Conservation (phyloP, 106 monocot species). For the Platanthera guangdongensis region DNA sequence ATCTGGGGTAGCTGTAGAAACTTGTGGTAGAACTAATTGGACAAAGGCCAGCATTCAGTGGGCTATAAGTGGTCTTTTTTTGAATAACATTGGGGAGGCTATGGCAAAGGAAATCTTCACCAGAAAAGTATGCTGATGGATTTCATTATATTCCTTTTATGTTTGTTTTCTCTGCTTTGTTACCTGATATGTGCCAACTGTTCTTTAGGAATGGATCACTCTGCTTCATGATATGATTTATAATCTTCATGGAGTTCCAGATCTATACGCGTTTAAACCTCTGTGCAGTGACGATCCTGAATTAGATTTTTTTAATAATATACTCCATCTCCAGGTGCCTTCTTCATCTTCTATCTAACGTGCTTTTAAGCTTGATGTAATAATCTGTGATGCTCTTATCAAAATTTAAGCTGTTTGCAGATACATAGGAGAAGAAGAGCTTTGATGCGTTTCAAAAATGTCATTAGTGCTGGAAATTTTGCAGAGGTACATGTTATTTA, state of each 20-base stretch:
- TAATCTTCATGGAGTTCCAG: conserved; percentile 44
- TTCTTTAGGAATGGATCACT: conserved; percentile 75
- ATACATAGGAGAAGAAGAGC: conserved; percentile 66
- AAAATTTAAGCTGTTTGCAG: conserved; percentile 22
- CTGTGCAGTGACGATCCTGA: conserved; percentile 69
- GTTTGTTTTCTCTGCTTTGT: not conserved
- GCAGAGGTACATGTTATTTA: conserved; percentile 51
- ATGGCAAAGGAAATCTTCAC: conserved; percentile 64
- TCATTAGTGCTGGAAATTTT: conserved; percentile 31
- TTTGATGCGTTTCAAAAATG: conserved; percentile 61
- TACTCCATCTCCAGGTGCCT: conserved; percentile 82
- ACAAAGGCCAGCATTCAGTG: conserved; percentile 42
- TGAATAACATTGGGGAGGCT: conserved; percentile 64
- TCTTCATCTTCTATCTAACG: not conserved
- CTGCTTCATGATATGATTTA: conserved; percentile 67
- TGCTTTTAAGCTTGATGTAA: not conserved
- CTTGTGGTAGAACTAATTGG: conserved; percentile 14
- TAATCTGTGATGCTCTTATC: not conserved
- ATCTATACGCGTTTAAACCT: conserved; percentile 37
- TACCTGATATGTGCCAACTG: conserved; percentile 6
- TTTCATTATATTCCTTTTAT: not conserved
- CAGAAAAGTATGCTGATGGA: conserved; percentile 40
- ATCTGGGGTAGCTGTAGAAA: not conserved
- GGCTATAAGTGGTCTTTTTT: conserved; percentile 39
- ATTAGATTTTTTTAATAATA: conserved; percentile 86